Percentiles rank a stretch among this genome's conserved stretches.
phyloP scores from a whole-genome alignment of 192 early-diverging fungal genomes.

The Gamsiella multidivaricata region DNA sequence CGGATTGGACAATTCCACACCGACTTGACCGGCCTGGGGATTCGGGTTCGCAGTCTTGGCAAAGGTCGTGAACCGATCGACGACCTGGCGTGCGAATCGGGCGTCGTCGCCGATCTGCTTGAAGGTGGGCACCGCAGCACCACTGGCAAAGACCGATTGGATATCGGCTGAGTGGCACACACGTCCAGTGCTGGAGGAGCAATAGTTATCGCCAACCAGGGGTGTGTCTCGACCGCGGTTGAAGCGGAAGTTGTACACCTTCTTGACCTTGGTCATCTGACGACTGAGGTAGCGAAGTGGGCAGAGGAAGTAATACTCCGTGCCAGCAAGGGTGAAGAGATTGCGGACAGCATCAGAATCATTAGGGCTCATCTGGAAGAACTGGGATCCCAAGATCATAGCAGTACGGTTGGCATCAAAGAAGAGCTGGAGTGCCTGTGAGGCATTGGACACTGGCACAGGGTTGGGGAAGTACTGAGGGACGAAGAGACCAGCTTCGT shows the following conservation, averaged over 20 bases:
- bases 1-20: slow-evolving; percentile 22
- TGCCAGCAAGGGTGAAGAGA: slow-evolving; percentile 16
- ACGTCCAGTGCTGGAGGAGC: slow-evolving; percentile 28
- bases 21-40: slow-evolving; percentile 11
- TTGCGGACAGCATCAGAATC: slow-evolving; percentile 35
- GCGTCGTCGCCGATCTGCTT: slow-evolving; percentile 43
- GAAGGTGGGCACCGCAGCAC: slow-evolving; percentile 21
- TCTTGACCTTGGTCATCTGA: slow-evolving; percentile 24
- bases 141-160: slow-evolving; percentile 32
- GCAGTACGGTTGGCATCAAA: slow-evolving; percentile 21
- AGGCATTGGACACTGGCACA: slow-evolving; percentile 5
- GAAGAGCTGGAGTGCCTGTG: slow-evolving; percentile 2
- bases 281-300: slow-evolving; percentile 35
- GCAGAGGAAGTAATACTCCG: slow-evolving; percentile 42
- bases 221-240: slow-evolving; percentile 35
- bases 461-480: slow-evolving; percentile 28
- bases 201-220: slow-evolving; percentile 14
- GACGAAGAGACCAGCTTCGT: slow-evolving; percentile 42
- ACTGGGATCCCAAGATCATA: slow-evolving; percentile 15
- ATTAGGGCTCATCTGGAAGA: slow-evolving; percentile 15
- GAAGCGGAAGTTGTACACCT: slow-evolving; percentile 38
- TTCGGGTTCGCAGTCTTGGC: slow-evolving; percentile 54
- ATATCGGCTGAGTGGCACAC: slow-evolving; percentile 46
- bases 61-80: slow-evolving; percentile 48
- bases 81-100: slow-evolving; percentile 48